Conservation (phyloP, 352 stramenopile genomes). For the Globisporangium nunn region DNA sequence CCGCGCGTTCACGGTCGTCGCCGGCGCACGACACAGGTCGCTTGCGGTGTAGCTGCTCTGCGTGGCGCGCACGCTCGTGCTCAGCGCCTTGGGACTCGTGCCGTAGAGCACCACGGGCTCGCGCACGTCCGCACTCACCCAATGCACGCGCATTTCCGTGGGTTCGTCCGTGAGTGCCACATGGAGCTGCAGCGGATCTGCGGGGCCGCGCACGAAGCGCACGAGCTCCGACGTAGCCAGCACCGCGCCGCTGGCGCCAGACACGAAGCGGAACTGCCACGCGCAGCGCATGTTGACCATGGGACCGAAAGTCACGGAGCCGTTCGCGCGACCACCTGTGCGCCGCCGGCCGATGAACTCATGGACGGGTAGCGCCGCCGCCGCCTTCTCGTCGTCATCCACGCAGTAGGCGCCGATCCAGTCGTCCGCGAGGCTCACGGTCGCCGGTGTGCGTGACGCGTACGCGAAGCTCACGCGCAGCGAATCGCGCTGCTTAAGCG, state of each 20-base stretch:
- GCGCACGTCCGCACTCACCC: conserved; percentile 35
- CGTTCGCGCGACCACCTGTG: background rate
- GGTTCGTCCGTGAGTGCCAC: conserved; percentile 2
- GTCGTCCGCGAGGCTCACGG: conserved; percentile 2
- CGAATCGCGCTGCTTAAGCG: conserved; percentile 24
- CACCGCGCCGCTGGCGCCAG: conserved; percentile 16
- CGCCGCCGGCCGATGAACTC: conserved; percentile 14
- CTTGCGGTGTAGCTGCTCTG: conserved; percentile 2
- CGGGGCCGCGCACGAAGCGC: conserved; percentile 22
- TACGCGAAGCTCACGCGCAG: conserved; percentile 34
- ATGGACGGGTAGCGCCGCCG: conserved; percentile 1
- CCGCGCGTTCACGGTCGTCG: conserved; percentile 4
- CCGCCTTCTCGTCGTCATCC: conserved; percentile 12
- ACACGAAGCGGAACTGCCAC: conserved; percentile 20
- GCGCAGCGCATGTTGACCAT: conserved; percentile 24
- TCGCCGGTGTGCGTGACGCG: conserved; percentile 3
- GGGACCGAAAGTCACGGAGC: conserved; percentile 11
- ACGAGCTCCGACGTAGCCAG: conserved; percentile 24
- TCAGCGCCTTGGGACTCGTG: conserved; percentile 13
- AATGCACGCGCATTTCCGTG: conserved; percentile 46
- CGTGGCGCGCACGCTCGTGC: conserved; percentile 1
- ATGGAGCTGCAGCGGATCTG: conserved; percentile 22
- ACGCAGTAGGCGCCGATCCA: conserved; percentile 18
- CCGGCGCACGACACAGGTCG: conserved; percentile 11
- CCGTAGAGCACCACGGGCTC: conserved; percentile 33